Conservation (phyloP, 2,329 filamentous ascomycete species). For the Sporothrix curviconia region DNA sequence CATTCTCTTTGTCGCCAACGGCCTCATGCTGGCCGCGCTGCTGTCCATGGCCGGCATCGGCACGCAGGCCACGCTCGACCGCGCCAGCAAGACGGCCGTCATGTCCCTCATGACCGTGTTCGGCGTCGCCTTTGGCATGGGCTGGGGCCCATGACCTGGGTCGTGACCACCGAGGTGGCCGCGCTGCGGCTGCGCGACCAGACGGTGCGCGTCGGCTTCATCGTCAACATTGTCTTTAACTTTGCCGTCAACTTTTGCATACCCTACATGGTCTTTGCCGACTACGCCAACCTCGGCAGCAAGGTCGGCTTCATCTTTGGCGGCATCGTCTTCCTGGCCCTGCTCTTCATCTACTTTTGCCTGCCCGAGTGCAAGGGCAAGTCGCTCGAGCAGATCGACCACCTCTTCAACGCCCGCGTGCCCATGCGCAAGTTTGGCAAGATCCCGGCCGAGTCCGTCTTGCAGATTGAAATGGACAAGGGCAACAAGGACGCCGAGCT, state of each 20-base stretch:
- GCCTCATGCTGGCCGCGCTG: constrained; percentile 25
- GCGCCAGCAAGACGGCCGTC: background rate
- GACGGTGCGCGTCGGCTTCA: constrained; percentile 21
- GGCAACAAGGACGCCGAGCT: background rate
- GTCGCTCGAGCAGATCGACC: constrained; percentile 11
- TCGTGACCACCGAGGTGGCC: constrained; percentile 31
- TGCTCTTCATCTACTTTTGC: constrained; percentile 9
- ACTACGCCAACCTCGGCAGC: constrained; percentile 12
- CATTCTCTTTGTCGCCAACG: constrained; percentile 24
- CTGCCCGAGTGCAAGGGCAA: constrained; percentile 14
- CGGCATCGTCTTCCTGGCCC: background rate
- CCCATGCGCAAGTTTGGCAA: constrained; percentile 2
- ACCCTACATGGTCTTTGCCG: constrained; percentile 10
- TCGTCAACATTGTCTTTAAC: background rate
- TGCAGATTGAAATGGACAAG: background rate
- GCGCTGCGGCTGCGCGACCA: constrained; percentile 28
- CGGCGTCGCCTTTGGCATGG: constrained; percentile 26
- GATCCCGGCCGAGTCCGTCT: too few relatives aligned
- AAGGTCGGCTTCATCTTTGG: constrained; percentile 16
- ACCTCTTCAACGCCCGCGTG: constrained; percentile 2
- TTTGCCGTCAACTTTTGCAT: constrained; percentile 14
- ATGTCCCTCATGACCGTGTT: constrained; percentile 30
- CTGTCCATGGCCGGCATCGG: constrained; percentile 34
- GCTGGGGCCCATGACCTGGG: constrained; percentile 32
- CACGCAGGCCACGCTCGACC: constrained; percentile 11